Percentiles rank a stretch among this genome's conserved stretches.
These are phyloP conservation scores for Sporothrix protearum DNA, from an alignment of 2,329 filamentous ascomycete species.

Conservation along the genomic window DNA sequence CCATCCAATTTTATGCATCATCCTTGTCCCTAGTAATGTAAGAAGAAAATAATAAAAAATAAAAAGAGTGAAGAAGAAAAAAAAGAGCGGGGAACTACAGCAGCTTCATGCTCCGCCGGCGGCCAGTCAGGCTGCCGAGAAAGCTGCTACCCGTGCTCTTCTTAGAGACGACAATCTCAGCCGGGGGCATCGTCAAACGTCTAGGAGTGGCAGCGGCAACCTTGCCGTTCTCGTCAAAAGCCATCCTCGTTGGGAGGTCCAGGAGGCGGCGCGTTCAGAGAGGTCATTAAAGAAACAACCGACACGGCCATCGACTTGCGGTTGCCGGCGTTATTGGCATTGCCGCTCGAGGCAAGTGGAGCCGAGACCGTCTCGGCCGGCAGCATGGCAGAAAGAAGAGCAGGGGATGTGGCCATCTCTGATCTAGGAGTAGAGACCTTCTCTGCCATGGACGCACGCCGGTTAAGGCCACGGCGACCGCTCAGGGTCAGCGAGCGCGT, in stretches of 20 bases:
- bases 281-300: slow-evolving; percentile 29
- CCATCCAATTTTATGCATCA: slow-evolving; percentile 14
- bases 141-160: slow-evolving; percentile 36
- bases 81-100: background rate
- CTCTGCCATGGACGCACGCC: slow-evolving; percentile 29
- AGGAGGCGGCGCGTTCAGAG: slow-evolving; percentile 41
- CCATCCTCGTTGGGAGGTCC: slow-evolving; percentile 26
- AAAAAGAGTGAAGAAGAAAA: background rate
- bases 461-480: slow-evolving; percentile 51
- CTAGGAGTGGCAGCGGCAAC: background rate
- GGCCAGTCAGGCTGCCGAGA: slow-evolving; percentile 11
- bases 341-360: background rate
- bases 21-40: background rate
- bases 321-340: slow-evolving; percentile 6
- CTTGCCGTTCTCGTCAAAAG: background rate
- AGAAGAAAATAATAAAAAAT: background rate
- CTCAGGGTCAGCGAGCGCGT: slow-evolving; percentile 52
- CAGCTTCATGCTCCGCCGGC: slow-evolving; percentile 21
- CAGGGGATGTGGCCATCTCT: slow-evolving; percentile 28
- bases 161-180: slow-evolving; percentile 26
- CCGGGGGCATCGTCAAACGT: slow-evolving; percentile 33
- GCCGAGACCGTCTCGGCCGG: slow-evolving; percentile 12
- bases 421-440: slow-evolving; percentile 32
- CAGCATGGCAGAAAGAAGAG: slow-evolving; percentile 24
- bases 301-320: slow-evolving; percentile 26